Evolutionary conservation across 2,329 filamentous ascomycete species (phyloP).

Genomic region (Xylariomycetidae sp.): DNA sequence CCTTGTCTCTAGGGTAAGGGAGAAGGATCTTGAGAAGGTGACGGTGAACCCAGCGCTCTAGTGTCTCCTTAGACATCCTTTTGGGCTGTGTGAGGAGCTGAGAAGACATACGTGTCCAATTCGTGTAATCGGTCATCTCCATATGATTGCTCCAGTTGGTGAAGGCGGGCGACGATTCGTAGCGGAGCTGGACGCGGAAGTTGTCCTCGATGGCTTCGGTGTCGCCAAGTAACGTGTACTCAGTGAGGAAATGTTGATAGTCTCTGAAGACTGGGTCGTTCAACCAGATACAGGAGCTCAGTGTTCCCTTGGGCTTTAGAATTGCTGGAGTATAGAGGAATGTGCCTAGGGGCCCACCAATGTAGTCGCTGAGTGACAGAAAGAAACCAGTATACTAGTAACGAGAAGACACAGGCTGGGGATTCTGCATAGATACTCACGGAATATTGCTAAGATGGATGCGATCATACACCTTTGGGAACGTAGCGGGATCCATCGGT

Average conservation of each 20-base stretch:
- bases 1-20: conserved; percentile 11
- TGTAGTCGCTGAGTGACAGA: no score
- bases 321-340: no score
- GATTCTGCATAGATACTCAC: no score
- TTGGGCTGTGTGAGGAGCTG: conserved; percentile 5
- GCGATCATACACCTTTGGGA: no score
- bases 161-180: conserved; percentile 2
- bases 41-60: conserved; percentile 20
- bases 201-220: neutral
- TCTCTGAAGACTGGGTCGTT: neutral
- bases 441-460: no score
- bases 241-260: neutral
- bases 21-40: conserved; percentile 23
- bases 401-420: no score
- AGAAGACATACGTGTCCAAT: conserved; percentile 6
- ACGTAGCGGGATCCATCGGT: no score
- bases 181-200: neutral
- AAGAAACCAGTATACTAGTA: no score
- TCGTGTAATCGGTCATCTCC: conserved; percentile 12
- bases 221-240: neutral
- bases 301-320: no score
- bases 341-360: no score
- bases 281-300: no score
- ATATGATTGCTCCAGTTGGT: conserved; percentile 1
- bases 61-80: conserved; percentile 10